Percentiles rank a stretch among this genome's conserved stretches.
Evolutionary conservation across 495 filamentous ascomycete species (phyloP).

Genomic region (Astrothelium macrocarpum): DNA sequence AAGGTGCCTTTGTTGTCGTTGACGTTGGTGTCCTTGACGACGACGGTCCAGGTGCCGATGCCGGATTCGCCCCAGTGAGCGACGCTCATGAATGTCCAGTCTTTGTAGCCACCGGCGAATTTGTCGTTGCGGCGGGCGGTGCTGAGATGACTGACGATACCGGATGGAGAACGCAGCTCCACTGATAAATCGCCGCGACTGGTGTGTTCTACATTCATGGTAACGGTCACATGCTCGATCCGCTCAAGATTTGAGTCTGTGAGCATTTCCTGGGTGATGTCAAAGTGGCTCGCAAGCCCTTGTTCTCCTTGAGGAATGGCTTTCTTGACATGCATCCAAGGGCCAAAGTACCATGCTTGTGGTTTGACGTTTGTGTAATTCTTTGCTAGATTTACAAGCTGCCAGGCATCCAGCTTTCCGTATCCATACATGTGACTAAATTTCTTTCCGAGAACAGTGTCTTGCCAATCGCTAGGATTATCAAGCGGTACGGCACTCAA

Average conservation of each 20-base stretch:
- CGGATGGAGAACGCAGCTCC: constrained; percentile 76
- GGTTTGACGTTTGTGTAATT: constrained; percentile 84
- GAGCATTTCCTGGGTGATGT: constrained; percentile 66
- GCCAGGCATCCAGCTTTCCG: constrained; percentile 83
- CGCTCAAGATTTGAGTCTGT: constrained; percentile 72
- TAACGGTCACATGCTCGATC: constrained; percentile 90
- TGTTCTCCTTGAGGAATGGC: constrained; percentile 76
- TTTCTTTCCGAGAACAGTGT: constrained; percentile 65
- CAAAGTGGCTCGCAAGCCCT: constrained; percentile 67
- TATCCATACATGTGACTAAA: constrained; percentile 94
- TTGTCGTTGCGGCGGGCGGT: constrained; percentile 58
- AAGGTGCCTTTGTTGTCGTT: constrained; percentile 72
- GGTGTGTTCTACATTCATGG: constrained; percentile 87
- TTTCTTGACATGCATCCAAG: constrained; percentile 83
- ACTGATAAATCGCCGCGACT: constrained; percentile 87
- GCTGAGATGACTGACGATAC: constrained; percentile 74
- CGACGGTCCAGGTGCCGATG: constrained; percentile 77
- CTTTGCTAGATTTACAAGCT: constrained; percentile 77
- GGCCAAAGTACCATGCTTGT: constrained; percentile 90
- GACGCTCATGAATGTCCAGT: constrained; percentile 99
- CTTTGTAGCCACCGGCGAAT: constrained; percentile 61
- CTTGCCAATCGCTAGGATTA: constrained; percentile 69
- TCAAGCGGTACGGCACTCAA: constrained; percentile 74
- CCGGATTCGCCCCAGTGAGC: constrained; percentile 93
- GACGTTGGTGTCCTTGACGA: constrained; percentile 75